A percentile compares a stretch with the other conserved stretches of the same genome.
phyloP scores from a whole-genome alignment of 148 eudicot genomes.

The Camellia granthamiana region DNA sequence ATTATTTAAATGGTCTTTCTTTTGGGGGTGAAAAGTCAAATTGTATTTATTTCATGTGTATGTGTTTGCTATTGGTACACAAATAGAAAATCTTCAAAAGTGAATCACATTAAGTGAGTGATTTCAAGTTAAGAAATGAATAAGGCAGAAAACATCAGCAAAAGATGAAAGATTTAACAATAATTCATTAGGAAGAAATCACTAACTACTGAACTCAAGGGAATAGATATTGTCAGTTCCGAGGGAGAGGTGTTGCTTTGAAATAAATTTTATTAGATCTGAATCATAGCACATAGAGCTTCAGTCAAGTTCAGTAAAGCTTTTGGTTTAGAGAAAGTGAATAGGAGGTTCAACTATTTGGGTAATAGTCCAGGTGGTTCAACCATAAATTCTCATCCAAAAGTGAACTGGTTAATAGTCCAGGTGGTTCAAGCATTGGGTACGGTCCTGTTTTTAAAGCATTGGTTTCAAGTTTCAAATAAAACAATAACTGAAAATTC shows the following conservation, averaged over 20 bases:
- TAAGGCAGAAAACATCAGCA: not conserved
- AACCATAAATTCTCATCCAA: no score
- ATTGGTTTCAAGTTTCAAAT: not conserved
- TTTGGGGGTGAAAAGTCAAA: not conserved
- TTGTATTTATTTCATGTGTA: not conserved
- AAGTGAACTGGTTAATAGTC: not conserved
- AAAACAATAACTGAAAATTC: constrained; percentile 8
- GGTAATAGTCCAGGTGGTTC: no score
- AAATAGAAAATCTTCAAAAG: not conserved
- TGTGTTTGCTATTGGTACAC: not conserved
- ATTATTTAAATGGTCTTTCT: not conserved
- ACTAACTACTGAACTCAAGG: not conserved
- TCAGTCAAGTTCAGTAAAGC: no score
- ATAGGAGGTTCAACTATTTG: no score
- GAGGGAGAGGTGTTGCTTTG: not conserved
- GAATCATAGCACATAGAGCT: not conserved
- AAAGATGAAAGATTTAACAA: not conserved
- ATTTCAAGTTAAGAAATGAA: not conserved
- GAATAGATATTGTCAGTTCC: no score
- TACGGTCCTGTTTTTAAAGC: not conserved
- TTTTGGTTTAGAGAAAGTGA: no score
- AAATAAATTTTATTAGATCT: not conserved
- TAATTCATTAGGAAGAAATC: not conserved
- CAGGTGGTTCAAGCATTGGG: not conserved
- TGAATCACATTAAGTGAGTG: not conserved